phyloP scores from a whole-genome alignment of 2,329 filamentous ascomycete genomes.

The Samsoniella hepiali region DNA sequence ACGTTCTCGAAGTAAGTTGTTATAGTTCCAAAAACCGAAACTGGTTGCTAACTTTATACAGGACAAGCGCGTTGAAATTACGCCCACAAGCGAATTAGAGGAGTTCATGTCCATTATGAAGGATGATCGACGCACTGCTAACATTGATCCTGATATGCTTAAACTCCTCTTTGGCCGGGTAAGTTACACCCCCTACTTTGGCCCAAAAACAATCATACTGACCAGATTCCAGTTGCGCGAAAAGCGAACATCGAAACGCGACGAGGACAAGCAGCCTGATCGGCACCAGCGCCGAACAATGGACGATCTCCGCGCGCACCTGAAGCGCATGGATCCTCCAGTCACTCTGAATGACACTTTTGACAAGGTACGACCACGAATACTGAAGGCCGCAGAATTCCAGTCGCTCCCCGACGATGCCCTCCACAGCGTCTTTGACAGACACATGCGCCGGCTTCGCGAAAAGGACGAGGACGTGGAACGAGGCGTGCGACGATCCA shows the following conservation, averaged over 20 bases:
- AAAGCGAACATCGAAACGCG: conserved; percentile 75
- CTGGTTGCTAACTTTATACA: conserved; percentile 42
- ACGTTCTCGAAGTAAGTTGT: conserved; percentile 76
- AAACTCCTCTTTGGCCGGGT: conserved; percentile 80
- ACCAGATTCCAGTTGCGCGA: conserved; percentile 64
- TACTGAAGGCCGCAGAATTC: conserved; percentile 82
- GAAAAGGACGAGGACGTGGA: conserved; percentile 86
- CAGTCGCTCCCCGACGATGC: conserved; percentile 80
- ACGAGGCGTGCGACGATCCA: conserved; percentile 54
- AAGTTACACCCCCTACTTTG: conserved; percentile 30
- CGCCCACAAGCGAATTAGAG: conserved; percentile 78
- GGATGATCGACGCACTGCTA: conserved; percentile 82
- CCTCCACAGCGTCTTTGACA: conserved; percentile 83
- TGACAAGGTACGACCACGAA: conserved; percentile 77
- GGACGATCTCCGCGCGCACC: conserved; percentile 77
- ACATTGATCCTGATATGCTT: conserved; percentile 76
- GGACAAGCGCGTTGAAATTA: conserved; percentile 91
- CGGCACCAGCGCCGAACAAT: conserved; percentile 80
- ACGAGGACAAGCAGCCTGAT: conserved; percentile 82
- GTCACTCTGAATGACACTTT: conserved; percentile 76
- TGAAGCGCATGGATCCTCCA: conserved; percentile 88
- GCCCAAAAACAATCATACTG: background rate
- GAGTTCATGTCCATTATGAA: conserved; percentile 82
- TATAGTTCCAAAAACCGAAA: conserved; percentile 19
- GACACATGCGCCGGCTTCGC: conserved; percentile 82